These are phyloP conservation scores for Erythrophleum ivorense DNA, from an alignment of 331 rosid genomes.

Conservation along the genomic window DNA sequence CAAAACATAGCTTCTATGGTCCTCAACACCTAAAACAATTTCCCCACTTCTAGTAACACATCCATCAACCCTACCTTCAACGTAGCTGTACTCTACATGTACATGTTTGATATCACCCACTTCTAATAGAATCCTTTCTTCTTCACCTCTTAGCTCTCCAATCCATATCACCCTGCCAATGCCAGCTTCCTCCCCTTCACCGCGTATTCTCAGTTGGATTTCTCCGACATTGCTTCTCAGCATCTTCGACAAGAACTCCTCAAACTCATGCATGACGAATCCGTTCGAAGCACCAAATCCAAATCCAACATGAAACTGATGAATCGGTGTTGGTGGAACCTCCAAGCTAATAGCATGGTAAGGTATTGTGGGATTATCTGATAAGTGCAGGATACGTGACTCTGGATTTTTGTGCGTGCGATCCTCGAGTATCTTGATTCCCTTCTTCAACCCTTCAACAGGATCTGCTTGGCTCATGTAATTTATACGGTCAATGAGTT, in stretches of 20 bases:
- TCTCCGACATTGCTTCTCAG: conserved; percentile 74
- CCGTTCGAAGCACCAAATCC: conserved; percentile 73
- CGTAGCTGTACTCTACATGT: conserved; percentile 75
- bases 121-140: conserved; percentile 77
- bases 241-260: conserved; percentile 74
- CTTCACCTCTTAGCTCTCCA: conserved; percentile 84
- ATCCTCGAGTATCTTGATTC: conserved; percentile 81
- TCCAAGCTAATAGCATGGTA: conserved; percentile 71
- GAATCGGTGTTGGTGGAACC: conserved; percentile 72
- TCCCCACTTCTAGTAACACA: conserved; percentile 77
- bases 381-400: conserved; percentile 73
- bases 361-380: conserved; percentile 76
- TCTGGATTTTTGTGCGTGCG: conserved; percentile 75
- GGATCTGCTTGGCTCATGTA: conserved; percentile 92
- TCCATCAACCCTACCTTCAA: conserved; percentile 72
- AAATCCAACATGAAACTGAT: conserved; percentile 83
- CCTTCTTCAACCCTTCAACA: conserved; percentile 78
- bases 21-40: conserved; percentile 62
- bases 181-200: conserved; percentile 58
- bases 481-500: conserved; percentile 84
- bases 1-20: neutral
- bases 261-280: conserved; percentile 77
- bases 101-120: conserved; percentile 65
- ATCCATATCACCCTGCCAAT: conserved; percentile 64
- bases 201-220: conserved; percentile 65